phyloP scores from a whole-genome alignment of 495 filamentous ascomycete genomes.

The Daldinia vernicosa region DNA sequence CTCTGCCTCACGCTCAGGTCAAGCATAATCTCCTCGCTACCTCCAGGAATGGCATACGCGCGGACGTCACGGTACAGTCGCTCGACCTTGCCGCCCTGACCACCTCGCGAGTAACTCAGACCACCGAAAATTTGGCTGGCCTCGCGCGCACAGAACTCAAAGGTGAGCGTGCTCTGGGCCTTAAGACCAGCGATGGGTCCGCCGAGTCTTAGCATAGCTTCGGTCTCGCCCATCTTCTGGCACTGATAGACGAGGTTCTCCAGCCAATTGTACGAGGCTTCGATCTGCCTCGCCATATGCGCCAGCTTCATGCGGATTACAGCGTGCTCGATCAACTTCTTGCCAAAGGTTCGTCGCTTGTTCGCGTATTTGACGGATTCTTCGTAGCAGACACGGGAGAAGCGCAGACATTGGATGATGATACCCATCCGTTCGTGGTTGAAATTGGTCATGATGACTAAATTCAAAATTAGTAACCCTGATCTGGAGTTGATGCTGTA shows the following conservation, averaged over 20 bases:
- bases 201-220: slow-evolving; percentile 95
- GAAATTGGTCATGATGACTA: slow-evolving; percentile 97
- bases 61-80: slow-evolving; percentile 95
- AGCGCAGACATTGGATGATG: slow-evolving; percentile 95
- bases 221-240: slow-evolving; percentile 88
- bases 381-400: slow-evolving; percentile 96
- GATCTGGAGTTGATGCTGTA: neutral
- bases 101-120: slow-evolving; percentile 89
- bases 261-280: slow-evolving; percentile 96
- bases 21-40: slow-evolving; percentile 98
- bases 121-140: slow-evolving; percentile 98
- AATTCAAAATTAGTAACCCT: slow-evolving; percentile 14
- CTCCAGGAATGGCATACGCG: slow-evolving; percentile 96
- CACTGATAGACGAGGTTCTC: slow-evolving; percentile 96
- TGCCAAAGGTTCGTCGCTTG: slow-evolving; percentile 95
- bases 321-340: slow-evolving; percentile 93
- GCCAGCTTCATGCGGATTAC: slow-evolving; percentile 98
- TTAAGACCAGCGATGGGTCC: slow-evolving; percentile 95
- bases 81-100: slow-evolving; percentile 96
- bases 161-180: slow-evolving; percentile 89
- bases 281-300: slow-evolving; percentile 97
- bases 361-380: slow-evolving; percentile 95
- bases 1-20: slow-evolving; percentile 96
- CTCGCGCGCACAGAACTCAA: slow-evolving; percentile 97
- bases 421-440: slow-evolving; percentile 99